Base-by-base conservation (phyloP, 2,329 filamentous ascomycete genomes). In the Aspergillus ruber region DNA sequence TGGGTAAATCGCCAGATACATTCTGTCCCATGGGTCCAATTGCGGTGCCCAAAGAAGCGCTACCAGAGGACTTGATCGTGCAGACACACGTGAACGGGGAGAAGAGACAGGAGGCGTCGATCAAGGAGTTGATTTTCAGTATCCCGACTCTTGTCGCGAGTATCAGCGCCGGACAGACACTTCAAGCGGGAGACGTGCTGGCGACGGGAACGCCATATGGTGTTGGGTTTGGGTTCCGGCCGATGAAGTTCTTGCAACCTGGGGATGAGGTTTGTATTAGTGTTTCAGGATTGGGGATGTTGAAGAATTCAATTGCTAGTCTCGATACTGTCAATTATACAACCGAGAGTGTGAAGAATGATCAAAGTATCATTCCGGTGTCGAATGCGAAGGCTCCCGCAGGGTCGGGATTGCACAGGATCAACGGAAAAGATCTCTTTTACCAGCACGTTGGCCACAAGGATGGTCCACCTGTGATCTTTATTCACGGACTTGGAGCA, bases 401-500 rank as follows among this genome's bases (percentile, higher is more conserved):
- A 12, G 25, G 25, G 12, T 29, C 58, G 10, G 65, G 66, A 0
- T 55, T 77, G 1, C 70, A 65, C 1, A 56, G 52, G 0, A 58
- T 76, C 48, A 70, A 68, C 20, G 39, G 39, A 20, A 49, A 58
- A 61, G 23, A 78, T 76, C 52, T 41, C 55, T 29, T 29, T 4
- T 29, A 29, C 25, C 25, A 12, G 25, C 63, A 66, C 38, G 39
- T 13, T 17, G 36, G 12, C 44, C 55, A 50, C 25, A 27, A 59
- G 25, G 68, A 52, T 10, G 59, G 52, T 9, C 59, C 2, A 56
- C 13, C 17, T 10, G 39, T 67, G 1, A 59, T 80, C 20, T 80
- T 81, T 51, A 61, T 82, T n/a, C 79, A 81, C 50, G 78, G 79
- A 6, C 66, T 82, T 0, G 78, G 77, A 2, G 74, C 71, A 2